phyloP scores from a whole-genome alignment of 345 rosid genomes.

The Pugionium dolabratum region DNA sequence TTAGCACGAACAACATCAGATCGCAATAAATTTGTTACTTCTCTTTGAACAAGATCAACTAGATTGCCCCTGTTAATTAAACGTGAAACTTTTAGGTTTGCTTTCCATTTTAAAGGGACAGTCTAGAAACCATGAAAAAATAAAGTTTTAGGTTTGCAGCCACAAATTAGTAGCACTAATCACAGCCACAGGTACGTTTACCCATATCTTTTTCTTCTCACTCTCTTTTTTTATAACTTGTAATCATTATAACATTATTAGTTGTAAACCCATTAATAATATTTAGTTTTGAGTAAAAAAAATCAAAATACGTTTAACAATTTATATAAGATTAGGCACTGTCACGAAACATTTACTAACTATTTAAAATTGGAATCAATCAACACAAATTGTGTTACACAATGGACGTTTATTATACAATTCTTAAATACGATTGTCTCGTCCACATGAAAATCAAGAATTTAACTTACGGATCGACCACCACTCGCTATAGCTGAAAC shows the following conservation, averaged over 20 bases:
- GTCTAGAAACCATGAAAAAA: background rate
- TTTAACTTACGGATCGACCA: conserved; percentile 23
- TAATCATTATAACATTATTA: too few species aligned
- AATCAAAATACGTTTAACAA: too few species aligned
- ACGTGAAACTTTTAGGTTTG: background rate
- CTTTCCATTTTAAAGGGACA: conserved; percentile 13
- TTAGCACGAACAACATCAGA: conserved; percentile 83
- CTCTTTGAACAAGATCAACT: conserved; percentile 87
- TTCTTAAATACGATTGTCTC: conserved; percentile 29
- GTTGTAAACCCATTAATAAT: too few species aligned
- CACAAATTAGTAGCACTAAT: too few species aligned
- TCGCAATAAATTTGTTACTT: conserved; percentile 74
- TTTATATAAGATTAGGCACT: too few species aligned
- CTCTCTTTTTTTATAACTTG: too few species aligned
- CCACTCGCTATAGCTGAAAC: conserved; percentile 32
- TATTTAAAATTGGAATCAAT: conserved; percentile 1
- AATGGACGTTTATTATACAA: conserved; percentile 38
- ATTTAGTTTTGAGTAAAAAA: too few species aligned
- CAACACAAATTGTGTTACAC: conserved; percentile 34
- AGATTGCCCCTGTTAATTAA: conserved; percentile 63
- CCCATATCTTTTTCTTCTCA: too few species aligned
- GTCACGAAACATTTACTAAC: conserved; percentile 4
- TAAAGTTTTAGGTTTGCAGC: background rate
- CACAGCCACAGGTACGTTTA: too few species aligned
- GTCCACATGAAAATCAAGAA: conserved; percentile 35